phyloP scores from a whole-genome alignment of 257 asterid genomes.

The Leonotis leonurus region DNA sequence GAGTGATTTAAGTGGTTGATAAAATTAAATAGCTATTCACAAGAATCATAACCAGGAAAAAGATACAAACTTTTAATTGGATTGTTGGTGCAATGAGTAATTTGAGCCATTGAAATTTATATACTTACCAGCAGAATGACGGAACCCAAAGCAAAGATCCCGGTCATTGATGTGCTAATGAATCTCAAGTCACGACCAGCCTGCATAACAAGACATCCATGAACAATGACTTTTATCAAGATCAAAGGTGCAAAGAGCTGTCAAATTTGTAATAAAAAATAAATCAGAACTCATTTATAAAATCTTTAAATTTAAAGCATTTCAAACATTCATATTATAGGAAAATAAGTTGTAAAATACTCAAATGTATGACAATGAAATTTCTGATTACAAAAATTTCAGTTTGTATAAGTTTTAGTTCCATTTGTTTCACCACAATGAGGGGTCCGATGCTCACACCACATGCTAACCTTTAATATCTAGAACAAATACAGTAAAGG shows the following conservation, averaged over 20 bases:
- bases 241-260: not conserved
- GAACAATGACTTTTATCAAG: not conserved
- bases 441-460: not conserved
- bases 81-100: not conserved
- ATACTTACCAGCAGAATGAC: constrained; percentile 60
- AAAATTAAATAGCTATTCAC: not conserved
- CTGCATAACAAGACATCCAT: constrained; percentile 30
- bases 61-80: not conserved
- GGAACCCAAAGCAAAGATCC: constrained; percentile 54
- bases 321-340: not conserved
- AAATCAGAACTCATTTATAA: not conserved
- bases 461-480: not conserved
- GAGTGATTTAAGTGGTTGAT: not conserved
- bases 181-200: constrained; percentile 94
- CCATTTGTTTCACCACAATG: not conserved
- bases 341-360: not conserved
- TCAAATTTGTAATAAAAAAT: not conserved
- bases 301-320: not conserved
- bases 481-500: not conserved
- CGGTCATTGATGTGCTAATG: constrained; percentile 72
- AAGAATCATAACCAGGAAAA: not conserved
- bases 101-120: not conserved
- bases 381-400: not conserved
- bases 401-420: not conserved
- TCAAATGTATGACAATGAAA: not conserved